These are phyloP conservation scores for Pichia cephalocereana DNA, from an alignment of 805 yeast genomes.

Conservation along the genomic window DNA sequence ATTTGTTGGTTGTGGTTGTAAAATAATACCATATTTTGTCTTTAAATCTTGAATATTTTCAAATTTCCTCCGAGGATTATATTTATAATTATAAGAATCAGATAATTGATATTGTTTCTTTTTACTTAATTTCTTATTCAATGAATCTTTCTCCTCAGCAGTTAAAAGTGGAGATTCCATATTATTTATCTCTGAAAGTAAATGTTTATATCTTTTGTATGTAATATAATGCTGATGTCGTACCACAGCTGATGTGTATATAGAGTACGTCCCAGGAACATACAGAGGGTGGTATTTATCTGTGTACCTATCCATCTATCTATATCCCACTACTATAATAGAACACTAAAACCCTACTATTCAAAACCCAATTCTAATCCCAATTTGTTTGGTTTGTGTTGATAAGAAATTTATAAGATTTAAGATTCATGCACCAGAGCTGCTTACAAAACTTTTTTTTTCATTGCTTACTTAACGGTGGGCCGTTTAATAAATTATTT, in stretches of 20 bases:
- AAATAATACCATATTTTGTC: conserved; percentile 27
- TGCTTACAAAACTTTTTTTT: too few species aligned
- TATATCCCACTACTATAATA: too few species aligned
- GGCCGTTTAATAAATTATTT: too few species aligned
- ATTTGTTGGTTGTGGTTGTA: conserved; percentile 42
- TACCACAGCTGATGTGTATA: conserved; percentile 33
- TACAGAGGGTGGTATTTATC: conserved; percentile 31
- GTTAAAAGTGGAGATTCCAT: not conserved
- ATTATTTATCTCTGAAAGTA: not conserved
- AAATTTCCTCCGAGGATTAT: conserved; percentile 8
- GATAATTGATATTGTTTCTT: conserved; percentile 3
- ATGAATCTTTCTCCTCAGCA: not conserved
- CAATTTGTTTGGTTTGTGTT: too few species aligned
- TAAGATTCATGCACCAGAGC: too few species aligned
- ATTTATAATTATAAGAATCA: conserved; percentile 14
- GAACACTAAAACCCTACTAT: too few species aligned
- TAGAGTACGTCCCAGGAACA: conserved; percentile 49
- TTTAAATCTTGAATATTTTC: conserved; percentile 20
- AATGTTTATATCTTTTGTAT: conserved; percentile 4
- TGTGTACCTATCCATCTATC: conserved; percentile 27
- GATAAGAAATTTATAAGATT: too few species aligned
- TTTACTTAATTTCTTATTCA: not conserved
- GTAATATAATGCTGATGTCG: conserved; percentile 11
- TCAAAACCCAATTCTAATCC: too few species aligned
- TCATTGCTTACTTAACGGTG: too few species aligned